These are phyloP conservation scores for Acanthamoeba sp. DNA, from an alignment of 208 protist genomes.

Conservation along the genomic window DNA sequence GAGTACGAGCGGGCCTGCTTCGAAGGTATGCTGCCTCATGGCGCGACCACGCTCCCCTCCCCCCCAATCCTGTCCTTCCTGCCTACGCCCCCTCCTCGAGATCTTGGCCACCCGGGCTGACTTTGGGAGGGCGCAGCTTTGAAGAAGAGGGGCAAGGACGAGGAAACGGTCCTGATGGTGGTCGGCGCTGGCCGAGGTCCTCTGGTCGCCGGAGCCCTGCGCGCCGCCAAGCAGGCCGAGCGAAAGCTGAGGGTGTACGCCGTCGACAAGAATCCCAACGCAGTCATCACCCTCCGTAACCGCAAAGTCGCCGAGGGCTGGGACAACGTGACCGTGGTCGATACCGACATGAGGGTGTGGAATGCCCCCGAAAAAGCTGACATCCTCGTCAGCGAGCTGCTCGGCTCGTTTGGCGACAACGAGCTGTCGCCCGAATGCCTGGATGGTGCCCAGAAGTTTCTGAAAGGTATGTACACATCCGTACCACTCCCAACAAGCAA, in stretches of 20 bases:
- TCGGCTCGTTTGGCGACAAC: constrained; percentile 99
- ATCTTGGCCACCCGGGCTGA: not conserved
- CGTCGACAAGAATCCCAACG: constrained; percentile 98
- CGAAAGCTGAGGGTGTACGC: constrained; percentile 94
- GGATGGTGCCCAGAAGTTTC: constrained; percentile 93
- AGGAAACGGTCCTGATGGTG: constrained; percentile 87
- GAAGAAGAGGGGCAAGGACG: not conserved
- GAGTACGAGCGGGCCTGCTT: constrained; percentile 94
- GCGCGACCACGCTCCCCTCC: not conserved
- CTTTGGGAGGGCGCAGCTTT: not conserved
- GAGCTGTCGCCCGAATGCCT: constrained; percentile 99
- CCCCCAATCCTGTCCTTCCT: not conserved
- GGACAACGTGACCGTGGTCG: constrained; percentile 94
- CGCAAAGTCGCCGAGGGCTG: constrained; percentile 90
- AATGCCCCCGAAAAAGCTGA: constrained; percentile 90
- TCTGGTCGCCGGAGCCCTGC: constrained; percentile 93
- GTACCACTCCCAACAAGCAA: not conserved
- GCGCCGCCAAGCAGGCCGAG: constrained; percentile 89
- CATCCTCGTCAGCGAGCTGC: constrained; percentile 97
- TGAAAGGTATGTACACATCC: constrained; percentile 81
- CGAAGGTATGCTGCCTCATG: not conserved
- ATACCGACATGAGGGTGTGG: constrained; percentile 90
- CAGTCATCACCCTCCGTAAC: constrained; percentile 85
- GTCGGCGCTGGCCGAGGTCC: constrained; percentile 98
- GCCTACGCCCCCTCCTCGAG: not conserved